Conservation (phyloP, 2,329 filamentous ascomycete species). For the Pseudogymnoascus sp. region DNA sequence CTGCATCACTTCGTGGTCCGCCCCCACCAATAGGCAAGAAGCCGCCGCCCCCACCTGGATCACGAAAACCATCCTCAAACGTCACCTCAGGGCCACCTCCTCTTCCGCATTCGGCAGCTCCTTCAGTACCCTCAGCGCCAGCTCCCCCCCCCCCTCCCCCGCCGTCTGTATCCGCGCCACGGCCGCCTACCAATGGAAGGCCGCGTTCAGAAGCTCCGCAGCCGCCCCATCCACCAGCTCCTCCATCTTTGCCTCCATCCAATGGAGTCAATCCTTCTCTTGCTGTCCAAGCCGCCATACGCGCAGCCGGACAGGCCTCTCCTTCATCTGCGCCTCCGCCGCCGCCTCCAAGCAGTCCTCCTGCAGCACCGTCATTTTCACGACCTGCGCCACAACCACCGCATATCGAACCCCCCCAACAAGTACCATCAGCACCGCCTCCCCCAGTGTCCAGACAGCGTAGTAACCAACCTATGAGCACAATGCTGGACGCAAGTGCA, state of each 20-base stretch:
- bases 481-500: slow-evolving; percentile 64
- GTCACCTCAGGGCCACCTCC: slow-evolving; percentile 37
- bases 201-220: slow-evolving; percentile 21
- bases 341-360: slow-evolving; percentile 35
- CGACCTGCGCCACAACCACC: slow-evolving; percentile 31
- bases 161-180: slow-evolving; percentile 19
- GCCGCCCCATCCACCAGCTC: slow-evolving; percentile 26
- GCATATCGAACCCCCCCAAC: slow-evolving; percentile 26
- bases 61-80: slow-evolving; percentile 46
- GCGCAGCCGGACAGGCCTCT: slow-evolving; percentile 35
- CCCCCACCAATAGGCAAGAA: slow-evolving; percentile 75
- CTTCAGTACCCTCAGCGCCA: slow-evolving; percentile 30
- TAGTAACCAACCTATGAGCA: slow-evolving; percentile 40
- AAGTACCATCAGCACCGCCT: slow-evolving; percentile 34
- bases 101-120: slow-evolving; percentile 28
- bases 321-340: slow-evolving; percentile 31
- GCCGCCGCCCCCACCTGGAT: slow-evolving; percentile 51
- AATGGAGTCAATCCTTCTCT: slow-evolving; percentile 28
- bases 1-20: slow-evolving; percentile 53
- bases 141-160: slow-evolving; percentile 29
- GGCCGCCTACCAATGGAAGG: slow-evolving; percentile 22
- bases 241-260: slow-evolving; percentile 30
- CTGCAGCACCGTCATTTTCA: slow-evolving; percentile 32
- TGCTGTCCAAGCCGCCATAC: slow-evolving; percentile 37
- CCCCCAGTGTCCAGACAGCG: slow-evolving; percentile 28